Conservation (phyloP, 2,329 filamentous ascomycete genomes). For the Pyrenophora seminiperda region DNA sequence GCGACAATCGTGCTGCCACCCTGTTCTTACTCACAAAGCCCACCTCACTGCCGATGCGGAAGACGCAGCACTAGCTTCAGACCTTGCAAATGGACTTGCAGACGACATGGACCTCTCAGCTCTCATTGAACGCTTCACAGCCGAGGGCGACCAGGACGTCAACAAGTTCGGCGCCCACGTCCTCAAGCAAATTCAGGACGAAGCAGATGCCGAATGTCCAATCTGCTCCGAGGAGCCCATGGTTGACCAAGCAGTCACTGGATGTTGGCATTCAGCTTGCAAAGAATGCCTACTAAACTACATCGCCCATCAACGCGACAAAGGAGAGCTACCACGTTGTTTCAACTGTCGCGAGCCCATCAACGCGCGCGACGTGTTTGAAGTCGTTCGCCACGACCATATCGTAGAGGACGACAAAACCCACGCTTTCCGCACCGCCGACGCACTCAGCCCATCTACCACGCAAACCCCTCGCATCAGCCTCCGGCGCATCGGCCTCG, state of each 20-base stretch:
- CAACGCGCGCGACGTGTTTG: constrained; percentile 83
- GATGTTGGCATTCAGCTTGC: constrained; percentile 97
- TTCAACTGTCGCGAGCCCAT: constrained; percentile 89
- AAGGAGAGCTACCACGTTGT: constrained; percentile 76
- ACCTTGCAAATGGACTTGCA: constrained; percentile 78
- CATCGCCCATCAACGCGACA: constrained; percentile 83
- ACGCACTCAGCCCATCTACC: constrained; percentile 30
- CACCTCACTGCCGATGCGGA: constrained; percentile 86
- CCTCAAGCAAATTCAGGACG: constrained; percentile 86
- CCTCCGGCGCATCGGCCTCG: constrained; percentile 64
- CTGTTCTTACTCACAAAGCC: constrained; percentile 83
- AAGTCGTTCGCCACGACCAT: constrained; percentile 82
- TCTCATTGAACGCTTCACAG: constrained; percentile 82
- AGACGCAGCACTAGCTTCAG: constrained; percentile 76
- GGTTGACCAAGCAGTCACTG: constrained; percentile 90
- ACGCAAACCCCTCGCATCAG: constrained; percentile 58
- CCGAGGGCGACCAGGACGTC: constrained; percentile 61
- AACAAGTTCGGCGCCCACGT: constrained; percentile 85
- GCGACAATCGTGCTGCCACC: constrained; percentile 93
- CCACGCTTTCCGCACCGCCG: constrained; percentile 34
- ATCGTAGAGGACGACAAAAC: constrained; percentile 52
- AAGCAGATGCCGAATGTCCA: constrained; percentile 86
- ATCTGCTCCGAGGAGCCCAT: constrained; percentile 96
- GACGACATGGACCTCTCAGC: constrained; percentile 96
- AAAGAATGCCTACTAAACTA: constrained; percentile 90